Evolutionary conservation across 1,284 basidiomycete species (phyloP).

Genomic region (Hypsizygus ulmarius): DNA sequence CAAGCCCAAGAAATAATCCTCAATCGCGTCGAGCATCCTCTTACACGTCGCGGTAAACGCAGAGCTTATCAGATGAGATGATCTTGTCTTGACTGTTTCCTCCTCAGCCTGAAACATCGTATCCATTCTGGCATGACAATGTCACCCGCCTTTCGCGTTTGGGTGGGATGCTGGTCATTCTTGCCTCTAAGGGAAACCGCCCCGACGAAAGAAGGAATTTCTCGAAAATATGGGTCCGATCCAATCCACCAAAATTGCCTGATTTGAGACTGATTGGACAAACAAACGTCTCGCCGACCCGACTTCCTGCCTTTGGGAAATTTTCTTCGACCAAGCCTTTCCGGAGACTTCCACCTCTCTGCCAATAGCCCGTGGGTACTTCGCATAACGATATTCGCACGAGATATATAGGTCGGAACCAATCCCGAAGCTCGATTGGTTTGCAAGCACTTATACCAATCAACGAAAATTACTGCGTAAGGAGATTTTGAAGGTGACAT

Average conservation of each 20-base stretch:
- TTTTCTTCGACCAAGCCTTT: slow-evolving; percentile 9
- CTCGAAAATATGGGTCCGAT: slow-evolving; percentile 21
- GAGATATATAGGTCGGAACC: slow-evolving; percentile 25
- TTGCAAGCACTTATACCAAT: slow-evolving; percentile 21
- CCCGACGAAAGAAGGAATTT: slow-evolving; percentile 7
- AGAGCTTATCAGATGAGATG: too few relatives aligned
- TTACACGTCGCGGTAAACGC: too few relatives aligned
- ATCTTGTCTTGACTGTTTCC: too few relatives aligned
- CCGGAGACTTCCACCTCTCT: slow-evolving; percentile 6
- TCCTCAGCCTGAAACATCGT: too few relatives aligned
- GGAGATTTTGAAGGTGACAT: slow-evolving; percentile 23
- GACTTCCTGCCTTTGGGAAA: slow-evolving; percentile 15
- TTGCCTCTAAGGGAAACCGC: slow-evolving; percentile 6
- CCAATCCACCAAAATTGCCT: slow-evolving; percentile 19
- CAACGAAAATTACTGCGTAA: slow-evolving; percentile 18
- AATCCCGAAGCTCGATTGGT: slow-evolving; percentile 26
- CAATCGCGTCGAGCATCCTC: too few relatives aligned
- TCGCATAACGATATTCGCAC: slow-evolving; percentile 16
- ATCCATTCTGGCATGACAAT: slow-evolving; percentile 1
- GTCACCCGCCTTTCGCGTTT: background rate
- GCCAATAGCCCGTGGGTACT: slow-evolving; percentile 5
- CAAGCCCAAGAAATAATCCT: too few relatives aligned
- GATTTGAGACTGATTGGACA: slow-evolving; percentile 8
- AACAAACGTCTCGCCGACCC: slow-evolving; percentile 2
- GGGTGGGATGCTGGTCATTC: background rate